phyloP scores from a whole-genome alignment of 1,284 basidiomycete genomes.

The Papiliotrema laurentii region DNA sequence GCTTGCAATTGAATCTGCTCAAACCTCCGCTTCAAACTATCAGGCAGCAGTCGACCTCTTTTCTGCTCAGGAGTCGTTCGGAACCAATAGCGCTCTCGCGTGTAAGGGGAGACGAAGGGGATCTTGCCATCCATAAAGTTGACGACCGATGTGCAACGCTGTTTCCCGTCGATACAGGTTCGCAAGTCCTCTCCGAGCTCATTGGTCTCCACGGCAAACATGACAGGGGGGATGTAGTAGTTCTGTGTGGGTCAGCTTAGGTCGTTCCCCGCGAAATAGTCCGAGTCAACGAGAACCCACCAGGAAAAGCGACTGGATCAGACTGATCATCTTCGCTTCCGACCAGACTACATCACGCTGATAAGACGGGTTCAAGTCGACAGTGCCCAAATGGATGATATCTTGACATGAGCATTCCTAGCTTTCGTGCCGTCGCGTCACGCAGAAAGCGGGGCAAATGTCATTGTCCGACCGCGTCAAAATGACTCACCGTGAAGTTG shows the following conservation, averaged over 20 bases:
- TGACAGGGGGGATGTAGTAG: slow-evolving; percentile 43
- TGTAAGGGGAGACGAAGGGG: slow-evolving; percentile 25
- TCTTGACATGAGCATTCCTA: slow-evolving; percentile 22
- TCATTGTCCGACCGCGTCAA: too few species aligned
- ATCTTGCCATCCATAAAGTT: slow-evolving; percentile 41
- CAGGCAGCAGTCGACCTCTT: slow-evolving; percentile 22
- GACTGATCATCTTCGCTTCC: slow-evolving; percentile 20
- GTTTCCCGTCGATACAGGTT: slow-evolving; percentile 46
- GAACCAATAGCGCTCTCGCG: slow-evolving; percentile 34
- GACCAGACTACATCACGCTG: slow-evolving; percentile 47
- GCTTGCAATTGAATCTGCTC: slow-evolving; percentile 30
- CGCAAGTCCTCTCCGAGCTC: slow-evolving; percentile 20
- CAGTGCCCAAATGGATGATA: slow-evolving; percentile 27
- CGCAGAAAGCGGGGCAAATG: neutral
- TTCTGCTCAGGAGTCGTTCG: slow-evolving; percentile 2
- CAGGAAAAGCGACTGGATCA: slow-evolving; percentile 36
- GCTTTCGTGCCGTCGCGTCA: neutral
- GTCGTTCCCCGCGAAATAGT: neutral
- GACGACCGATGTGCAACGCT: slow-evolving; percentile 39
- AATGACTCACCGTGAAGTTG: slow-evolving; percentile 28
- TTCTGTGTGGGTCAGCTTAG: slow-evolving; percentile 21
- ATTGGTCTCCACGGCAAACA: slow-evolving; percentile 30
- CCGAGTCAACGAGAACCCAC: slow-evolving; percentile 17
- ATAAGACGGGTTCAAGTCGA: slow-evolving; percentile 38
- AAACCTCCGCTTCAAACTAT: slow-evolving; percentile 27